Evolutionary conservation across 768 basidiomycete species (phyloP).

Genomic region (Leccinum uliginosum): DNA sequence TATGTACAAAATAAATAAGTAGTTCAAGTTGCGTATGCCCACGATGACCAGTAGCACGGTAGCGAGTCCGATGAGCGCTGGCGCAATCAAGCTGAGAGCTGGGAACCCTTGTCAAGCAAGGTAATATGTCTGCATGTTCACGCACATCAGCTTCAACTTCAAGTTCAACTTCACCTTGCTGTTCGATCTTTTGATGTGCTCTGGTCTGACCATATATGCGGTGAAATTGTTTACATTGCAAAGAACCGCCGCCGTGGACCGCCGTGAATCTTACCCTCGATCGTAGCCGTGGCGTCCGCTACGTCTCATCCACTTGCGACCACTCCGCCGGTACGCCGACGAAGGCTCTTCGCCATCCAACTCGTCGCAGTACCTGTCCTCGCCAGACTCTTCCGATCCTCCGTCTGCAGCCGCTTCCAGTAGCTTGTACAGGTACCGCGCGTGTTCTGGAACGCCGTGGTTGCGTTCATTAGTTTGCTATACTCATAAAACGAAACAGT

Average conservation of each 20-base stretch:
- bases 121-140: no score
- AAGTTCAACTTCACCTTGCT: no score
- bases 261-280: background rate
- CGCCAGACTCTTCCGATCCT: constrained; percentile 44
- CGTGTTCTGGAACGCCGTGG: constrained; percentile 51
- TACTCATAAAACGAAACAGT: background rate
- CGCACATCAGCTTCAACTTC: no score
- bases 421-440: constrained; percentile 57
- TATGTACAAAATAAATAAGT: no score
- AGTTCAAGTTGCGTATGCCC: no score
- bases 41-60: no score
- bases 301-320: constrained; percentile 62
- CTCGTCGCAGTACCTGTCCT: constrained; percentile 38
- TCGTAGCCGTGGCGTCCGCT: constrained; percentile 24
- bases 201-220: no score
- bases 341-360: constrained; percentile 35
- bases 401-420: constrained; percentile 42
- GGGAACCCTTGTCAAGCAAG: no score
- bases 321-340: constrained; percentile 35
- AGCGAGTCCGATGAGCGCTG: no score
- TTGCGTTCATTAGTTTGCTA: background rate
- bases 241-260: constrained; percentile 53
- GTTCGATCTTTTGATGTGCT: no score
- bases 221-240: no score
- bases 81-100: no score